Conservation (phyloP, 345 rosid genomes). For the Bruguiera gymnorhiza region DNA sequence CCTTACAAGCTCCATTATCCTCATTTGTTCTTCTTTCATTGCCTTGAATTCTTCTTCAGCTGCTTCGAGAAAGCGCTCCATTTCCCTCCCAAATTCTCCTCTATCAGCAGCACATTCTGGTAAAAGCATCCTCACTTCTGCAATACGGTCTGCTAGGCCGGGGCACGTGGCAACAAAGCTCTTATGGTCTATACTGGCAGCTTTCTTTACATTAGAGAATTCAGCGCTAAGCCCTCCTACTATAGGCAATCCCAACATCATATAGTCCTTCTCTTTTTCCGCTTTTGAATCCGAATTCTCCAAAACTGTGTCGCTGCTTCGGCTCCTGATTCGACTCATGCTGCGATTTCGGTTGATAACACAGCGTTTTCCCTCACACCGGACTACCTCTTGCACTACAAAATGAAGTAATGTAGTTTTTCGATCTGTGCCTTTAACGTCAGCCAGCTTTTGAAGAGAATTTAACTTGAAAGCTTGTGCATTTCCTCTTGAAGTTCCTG, state of each 20-base stretch:
- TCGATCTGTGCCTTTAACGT: conserved; percentile 77
- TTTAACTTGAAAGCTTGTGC: conserved; percentile 81
- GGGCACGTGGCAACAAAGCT: conserved; percentile 42
- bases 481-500: conserved; percentile 81
- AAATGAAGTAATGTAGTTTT: conserved; percentile 82
- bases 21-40: conserved; percentile 47
- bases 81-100: conserved; percentile 46
- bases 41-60: conserved; percentile 54
- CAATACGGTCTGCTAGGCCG: conserved; percentile 39
- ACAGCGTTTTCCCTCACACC: conserved; percentile 75
- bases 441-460: conserved; percentile 71
- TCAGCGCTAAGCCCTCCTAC: conserved; percentile 75
- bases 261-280: conserved; percentile 59
- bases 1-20: conserved; percentile 61
- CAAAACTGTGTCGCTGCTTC: conserved; percentile 19
- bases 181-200: conserved; percentile 62
- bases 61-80: conserved; percentile 51
- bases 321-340: conserved; percentile 37
- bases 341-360: conserved; percentile 46
- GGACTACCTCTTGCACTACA: conserved; percentile 75
- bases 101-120: conserved; percentile 29
- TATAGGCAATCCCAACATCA: conserved; percentile 63
- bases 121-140: conserved; percentile 41
- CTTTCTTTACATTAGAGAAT: conserved; percentile 72
- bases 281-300: conserved; percentile 35